phyloP scores from a whole-genome alignment of 768 basidiomycete genomes.

The Ramaria sp. region DNA sequence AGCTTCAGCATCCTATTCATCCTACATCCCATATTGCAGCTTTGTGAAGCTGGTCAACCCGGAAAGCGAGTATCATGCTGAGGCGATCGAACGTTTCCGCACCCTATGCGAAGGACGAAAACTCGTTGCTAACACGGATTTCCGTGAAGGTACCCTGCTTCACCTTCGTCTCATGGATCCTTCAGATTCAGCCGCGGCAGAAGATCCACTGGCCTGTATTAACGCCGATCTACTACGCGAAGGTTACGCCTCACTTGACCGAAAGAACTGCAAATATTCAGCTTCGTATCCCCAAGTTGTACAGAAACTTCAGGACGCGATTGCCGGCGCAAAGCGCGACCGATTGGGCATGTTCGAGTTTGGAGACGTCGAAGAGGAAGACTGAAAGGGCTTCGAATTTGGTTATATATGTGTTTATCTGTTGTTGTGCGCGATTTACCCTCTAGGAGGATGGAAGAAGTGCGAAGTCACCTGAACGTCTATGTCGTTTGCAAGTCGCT shows the following conservation, averaged over 20 bases:
- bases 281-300: constrained; percentile 56
- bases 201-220: constrained; percentile 67
- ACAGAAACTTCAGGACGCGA: constrained; percentile 52
- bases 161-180: constrained; percentile 94
- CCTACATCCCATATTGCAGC: constrained; percentile 26
- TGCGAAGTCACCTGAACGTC: no score
- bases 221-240: constrained; percentile 87
- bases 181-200: constrained; percentile 50
- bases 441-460: not conserved
- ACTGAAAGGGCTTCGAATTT: constrained; percentile 18
- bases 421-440: not conserved
- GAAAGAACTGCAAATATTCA: constrained; percentile 66
- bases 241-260: constrained; percentile 74
- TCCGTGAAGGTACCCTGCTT: constrained; percentile 63
- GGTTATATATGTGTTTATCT: not conserved
- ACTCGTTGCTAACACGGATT: constrained; percentile 91
- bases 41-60: constrained; percentile 77
- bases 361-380: constrained; percentile 85
- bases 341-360: constrained; percentile 83
- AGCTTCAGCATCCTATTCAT: no score
- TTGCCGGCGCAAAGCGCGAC: constrained; percentile 57
- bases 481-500: no score
- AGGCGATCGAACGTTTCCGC: constrained; percentile 82
- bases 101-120: constrained; percentile 84
- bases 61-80: constrained; percentile 78